Evolutionary conservation across 495 filamentous ascomycete genomes (phyloP).

Genomic region (Pyronema domesticum): DNA sequence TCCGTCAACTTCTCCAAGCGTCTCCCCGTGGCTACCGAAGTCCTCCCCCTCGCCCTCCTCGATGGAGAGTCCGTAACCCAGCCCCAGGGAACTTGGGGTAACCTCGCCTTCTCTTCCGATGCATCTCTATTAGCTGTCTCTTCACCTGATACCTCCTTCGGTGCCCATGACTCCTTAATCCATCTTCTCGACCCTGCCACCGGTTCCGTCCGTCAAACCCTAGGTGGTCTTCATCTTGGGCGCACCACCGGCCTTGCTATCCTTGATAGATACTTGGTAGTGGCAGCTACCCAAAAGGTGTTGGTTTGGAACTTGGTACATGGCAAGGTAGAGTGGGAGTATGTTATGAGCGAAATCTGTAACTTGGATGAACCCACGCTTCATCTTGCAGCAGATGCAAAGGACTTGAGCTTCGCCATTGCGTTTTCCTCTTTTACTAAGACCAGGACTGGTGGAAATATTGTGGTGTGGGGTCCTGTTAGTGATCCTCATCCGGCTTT

Average conservation of each 20-base stretch:
- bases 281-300: conserved; percentile 40
- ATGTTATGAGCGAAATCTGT: conserved; percentile 27
- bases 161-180: conserved; percentile 32
- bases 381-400: conserved; percentile 43
- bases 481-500: neutral
- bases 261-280: conserved; percentile 41
- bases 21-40: conserved; percentile 23
- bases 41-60: conserved; percentile 9
- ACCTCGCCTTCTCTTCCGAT: conserved; percentile 63
- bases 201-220: conserved; percentile 36
- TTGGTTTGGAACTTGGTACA: conserved; percentile 49
- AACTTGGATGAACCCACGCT: conserved; percentile 28
- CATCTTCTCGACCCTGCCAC: conserved; percentile 43
- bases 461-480: neutral
- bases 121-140: conserved; percentile 61
- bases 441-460: conserved; percentile 10
- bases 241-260: conserved; percentile 39
- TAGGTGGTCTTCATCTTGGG: conserved; percentile 37
- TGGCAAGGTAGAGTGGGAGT: conserved; percentile 36
- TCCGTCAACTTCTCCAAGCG: conserved; percentile 36
- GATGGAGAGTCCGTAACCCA: neutral
- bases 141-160: conserved; percentile 25
- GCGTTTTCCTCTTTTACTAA: conserved; percentile 29
- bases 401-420: conserved; percentile 41
- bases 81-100: conserved; percentile 26